These are phyloP conservation scores for Spinacia oleracea DNA, from an alignment of 179 eudicot species.

Conservation along the genomic window DNA sequence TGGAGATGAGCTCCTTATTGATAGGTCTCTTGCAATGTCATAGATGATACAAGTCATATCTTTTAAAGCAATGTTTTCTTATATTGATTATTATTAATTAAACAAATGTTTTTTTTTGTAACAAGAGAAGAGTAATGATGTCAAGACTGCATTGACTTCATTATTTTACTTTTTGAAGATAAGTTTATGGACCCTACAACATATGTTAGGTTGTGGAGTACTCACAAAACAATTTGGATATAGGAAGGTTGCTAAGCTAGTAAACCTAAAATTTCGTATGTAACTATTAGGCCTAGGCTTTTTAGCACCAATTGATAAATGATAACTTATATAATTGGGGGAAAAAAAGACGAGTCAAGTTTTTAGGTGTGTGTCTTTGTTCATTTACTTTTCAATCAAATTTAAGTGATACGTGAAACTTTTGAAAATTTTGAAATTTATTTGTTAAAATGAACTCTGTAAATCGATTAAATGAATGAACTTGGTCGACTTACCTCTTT, in stretches of 20 bases:
- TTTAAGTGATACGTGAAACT: background rate
- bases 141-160: slow-evolving; percentile 1
- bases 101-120: background rate
- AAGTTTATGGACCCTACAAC: background rate
- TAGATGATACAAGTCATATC: slow-evolving; percentile 11
- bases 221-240: too few species aligned
- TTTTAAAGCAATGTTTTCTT: slow-evolving; percentile 7
- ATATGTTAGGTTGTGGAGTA: background rate
- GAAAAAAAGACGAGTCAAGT: background rate
- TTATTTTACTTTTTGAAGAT: too few species aligned
- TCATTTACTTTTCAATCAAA: background rate
- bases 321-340: too few species aligned
- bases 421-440: background rate
- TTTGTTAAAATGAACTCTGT: background rate
- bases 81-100: background rate
- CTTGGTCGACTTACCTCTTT: too few species aligned
- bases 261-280: background rate
- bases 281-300: background rate
- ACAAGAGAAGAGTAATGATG: background rate
- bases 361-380: background rate
- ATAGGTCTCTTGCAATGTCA: slow-evolving; percentile 15
- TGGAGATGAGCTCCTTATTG: slow-evolving; percentile 19
- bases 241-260: too few species aligned
- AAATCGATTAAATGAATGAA: background rate
- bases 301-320: background rate